Evolutionary conservation across 2,329 filamentous ascomycete species (phyloP), one percentile per base, ranked within the genome.

Genomic region (Epichloe typhina): DNA sequence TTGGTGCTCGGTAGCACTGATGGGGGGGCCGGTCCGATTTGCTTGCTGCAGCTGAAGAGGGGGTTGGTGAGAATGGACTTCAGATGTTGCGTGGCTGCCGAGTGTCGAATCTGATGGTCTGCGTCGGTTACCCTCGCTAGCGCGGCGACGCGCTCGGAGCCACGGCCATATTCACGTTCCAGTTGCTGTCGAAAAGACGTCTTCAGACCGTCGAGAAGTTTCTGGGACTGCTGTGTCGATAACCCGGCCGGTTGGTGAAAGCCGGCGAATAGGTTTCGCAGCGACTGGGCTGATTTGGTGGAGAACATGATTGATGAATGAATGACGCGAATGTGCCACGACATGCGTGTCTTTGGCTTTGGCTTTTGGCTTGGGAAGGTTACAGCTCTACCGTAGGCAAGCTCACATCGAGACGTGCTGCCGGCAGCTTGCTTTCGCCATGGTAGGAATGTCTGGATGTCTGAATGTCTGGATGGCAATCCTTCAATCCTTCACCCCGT

Each of bases 21-120:
- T 46, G 43, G 51, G 1, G 57, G 55, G 17, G 52, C 52, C 33
- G 59, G 52, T 13, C 55, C 55, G 12, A 57, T 53, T 23, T 61
- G 55, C 23, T 61, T 60, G 31, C 61, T 58, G 50, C 66, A 65
- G 55, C 63, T 65, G 63, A 82, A 80, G 17, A 81, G 65, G 77
- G 77, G 77, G 52, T 80, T 80, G 47, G 72, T 69, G 13, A 82
- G 72, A 50, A 82, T 76, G 36, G 75, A 70, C 52, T 71, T 72
- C n/a, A 81, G 61, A 62, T 81, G 78, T 15, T 67, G 69, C 53
- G 58, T 65, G 4, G 66, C 61, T 31, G 66, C 65, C 11, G 67
- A 67, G 46, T 62, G 57, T 72, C 76, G 55, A 65, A 54, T 43
- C 35, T 55, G 56, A 19, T 54, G 48, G 23, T 47, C 53, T 12